Conservation (phyloP, 441 rosid genomes). For the Corymbia calophylla region DNA sequence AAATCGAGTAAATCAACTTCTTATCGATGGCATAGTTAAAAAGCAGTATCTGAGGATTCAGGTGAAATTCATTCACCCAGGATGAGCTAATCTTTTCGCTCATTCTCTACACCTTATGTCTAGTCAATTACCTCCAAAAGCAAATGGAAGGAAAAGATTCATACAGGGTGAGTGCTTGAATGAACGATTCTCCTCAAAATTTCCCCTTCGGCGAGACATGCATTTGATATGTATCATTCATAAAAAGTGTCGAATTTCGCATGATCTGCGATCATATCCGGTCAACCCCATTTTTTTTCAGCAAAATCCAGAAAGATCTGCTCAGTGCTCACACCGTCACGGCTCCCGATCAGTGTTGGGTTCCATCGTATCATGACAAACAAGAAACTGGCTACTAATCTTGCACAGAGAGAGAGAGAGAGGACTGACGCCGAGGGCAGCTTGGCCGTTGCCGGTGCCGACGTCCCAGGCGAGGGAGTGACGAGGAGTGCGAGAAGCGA, state of each 20-base stretch:
- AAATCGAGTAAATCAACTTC: not conserved
- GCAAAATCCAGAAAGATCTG: not conserved
- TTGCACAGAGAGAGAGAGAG: not conserved
- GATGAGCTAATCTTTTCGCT: not conserved
- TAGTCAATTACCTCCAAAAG: not conserved
- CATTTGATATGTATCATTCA: not conserved
- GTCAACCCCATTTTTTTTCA: not conserved
- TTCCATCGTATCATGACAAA: not conserved
- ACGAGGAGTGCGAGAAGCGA: constrained; percentile 28
- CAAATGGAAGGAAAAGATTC: not conserved
- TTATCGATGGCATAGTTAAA: not conserved
- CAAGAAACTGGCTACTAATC: not conserved
- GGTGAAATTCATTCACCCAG: not conserved
- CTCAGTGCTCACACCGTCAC: not conserved
- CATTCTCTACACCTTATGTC: not conserved
- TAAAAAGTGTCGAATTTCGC: not conserved
- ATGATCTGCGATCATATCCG: not conserved
- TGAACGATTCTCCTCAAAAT: not conserved
- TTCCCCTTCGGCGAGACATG: not conserved
- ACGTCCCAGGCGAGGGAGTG: constrained; percentile 34
- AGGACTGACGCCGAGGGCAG: constrained; percentile 38
- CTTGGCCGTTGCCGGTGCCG: constrained; percentile 67
- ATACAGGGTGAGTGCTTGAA: not conserved
- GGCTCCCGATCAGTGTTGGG: not conserved
- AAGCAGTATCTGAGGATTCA: not conserved